Conservation (phyloP, 129 eudicot genomes). For the Arctium minus region DNA sequence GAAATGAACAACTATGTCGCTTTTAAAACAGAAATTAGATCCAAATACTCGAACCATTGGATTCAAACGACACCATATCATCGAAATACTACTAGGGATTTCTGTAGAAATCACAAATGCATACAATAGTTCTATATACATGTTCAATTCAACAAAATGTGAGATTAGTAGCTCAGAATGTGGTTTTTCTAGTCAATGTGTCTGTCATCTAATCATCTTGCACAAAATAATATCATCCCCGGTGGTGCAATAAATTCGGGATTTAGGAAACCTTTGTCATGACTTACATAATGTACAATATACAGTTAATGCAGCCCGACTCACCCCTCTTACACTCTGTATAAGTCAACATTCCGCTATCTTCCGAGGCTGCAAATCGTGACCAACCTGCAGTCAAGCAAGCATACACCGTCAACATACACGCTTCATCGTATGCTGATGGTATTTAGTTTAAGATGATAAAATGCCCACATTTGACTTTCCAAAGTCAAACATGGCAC, state of each 20-base stretch:
- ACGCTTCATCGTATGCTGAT: not conserved
- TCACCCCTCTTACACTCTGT: constrained; percentile 9
- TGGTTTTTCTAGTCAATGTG: constrained; percentile 9
- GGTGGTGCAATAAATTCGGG: not conserved
- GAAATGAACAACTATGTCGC: not conserved
- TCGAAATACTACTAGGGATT: not conserved
- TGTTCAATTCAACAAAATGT: constrained; percentile 6
- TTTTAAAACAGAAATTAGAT: not conserved
- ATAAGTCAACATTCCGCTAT: constrained; percentile 5
- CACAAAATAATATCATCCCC: not conserved
- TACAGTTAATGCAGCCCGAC: constrained; percentile 18
- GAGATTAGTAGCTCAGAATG: constrained; percentile 15
- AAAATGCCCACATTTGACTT: not conserved
- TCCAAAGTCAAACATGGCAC: not conserved
- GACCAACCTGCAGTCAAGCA: constrained; percentile 24
- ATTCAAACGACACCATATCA: not conserved
- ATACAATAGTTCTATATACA: constrained; percentile 22
- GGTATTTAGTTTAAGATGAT: not conserved
- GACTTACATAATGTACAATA: constrained; percentile 32
- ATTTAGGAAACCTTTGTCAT: not conserved
- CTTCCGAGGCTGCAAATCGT: constrained; percentile 7
- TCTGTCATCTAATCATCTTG: constrained; percentile 11
- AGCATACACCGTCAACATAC: not conserved
- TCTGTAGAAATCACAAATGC: not conserved
- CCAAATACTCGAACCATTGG: not conserved